phyloP scores from a whole-genome alignment of 768 basidiomycete genomes.

The Podaxis sp. region DNA sequence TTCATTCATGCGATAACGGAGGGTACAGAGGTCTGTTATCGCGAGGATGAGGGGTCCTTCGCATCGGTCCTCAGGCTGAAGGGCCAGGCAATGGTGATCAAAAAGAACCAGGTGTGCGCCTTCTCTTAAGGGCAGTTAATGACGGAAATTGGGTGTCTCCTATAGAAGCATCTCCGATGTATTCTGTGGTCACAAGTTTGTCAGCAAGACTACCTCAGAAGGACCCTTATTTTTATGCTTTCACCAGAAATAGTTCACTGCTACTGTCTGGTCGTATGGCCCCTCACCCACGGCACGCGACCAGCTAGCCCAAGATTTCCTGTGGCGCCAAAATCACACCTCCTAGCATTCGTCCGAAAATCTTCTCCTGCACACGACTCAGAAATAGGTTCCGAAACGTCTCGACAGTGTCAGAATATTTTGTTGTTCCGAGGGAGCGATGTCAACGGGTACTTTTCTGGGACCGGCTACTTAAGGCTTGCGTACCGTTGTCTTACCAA shows the following conservation, averaged over 20 bases:
- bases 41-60: background rate
- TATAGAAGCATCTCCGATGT: background rate
- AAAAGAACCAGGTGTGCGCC: background rate
- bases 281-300: too few relatives aligned
- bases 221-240: background rate
- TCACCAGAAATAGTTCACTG: background rate
- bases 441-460: too few relatives aligned
- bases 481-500: too few relatives aligned
- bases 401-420: too few relatives aligned
- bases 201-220: too few relatives aligned
- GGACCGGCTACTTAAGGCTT: too few relatives aligned
- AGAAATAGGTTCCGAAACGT: too few relatives aligned
- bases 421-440: too few relatives aligned
- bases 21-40: background rate
- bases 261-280: background rate
- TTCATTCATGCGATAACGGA: background rate
- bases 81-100: background rate
- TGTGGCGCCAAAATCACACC: background rate
- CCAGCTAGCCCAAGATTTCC: too few relatives aligned
- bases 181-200: background rate
- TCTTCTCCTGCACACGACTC: too few relatives aligned
- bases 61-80: background rate
- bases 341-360: background rate
- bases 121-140: background rate
- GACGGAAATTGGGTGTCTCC: background rate